A percentile compares a stretch with the other conserved stretches of the same genome.
Evolutionary conservation across 345 rosid species (phyloP).

Genomic region (Moricandia arvensis): DNA sequence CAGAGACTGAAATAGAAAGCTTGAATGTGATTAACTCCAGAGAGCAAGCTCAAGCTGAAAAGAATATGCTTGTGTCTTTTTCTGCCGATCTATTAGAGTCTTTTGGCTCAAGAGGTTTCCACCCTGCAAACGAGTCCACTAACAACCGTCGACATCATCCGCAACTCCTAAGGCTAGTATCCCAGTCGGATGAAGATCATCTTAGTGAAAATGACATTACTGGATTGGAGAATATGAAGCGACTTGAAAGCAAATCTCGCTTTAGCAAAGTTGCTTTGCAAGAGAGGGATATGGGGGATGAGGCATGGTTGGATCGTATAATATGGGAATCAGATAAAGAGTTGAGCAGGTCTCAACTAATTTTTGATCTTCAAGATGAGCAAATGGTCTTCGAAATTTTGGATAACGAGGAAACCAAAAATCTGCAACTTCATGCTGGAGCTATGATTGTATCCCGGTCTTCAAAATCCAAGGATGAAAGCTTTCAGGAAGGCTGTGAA

Average conservation of each 20-base stretch:
- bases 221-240: slow-evolving; percentile 40
- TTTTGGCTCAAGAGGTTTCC: slow-evolving; percentile 45
- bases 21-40: slow-evolving; percentile 31
- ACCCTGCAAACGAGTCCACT: slow-evolving; percentile 23
- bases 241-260: slow-evolving; percentile 40
- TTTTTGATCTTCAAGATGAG: slow-evolving; percentile 91
- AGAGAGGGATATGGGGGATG: slow-evolving; percentile 63
- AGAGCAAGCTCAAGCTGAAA: slow-evolving; percentile 40
- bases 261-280: slow-evolving; percentile 52
- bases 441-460: slow-evolving; percentile 80
- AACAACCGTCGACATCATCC: slow-evolving; percentile 61
- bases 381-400: slow-evolving; percentile 90
- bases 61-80: slow-evolving; percentile 30
- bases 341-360: slow-evolving; percentile 63
- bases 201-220: slow-evolving; percentile 39
- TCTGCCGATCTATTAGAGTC: slow-evolving; percentile 55
- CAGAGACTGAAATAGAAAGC: slow-evolving; percentile 36
- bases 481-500: slow-evolving; percentile 50
- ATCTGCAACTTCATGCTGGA: slow-evolving; percentile 82
- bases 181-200: slow-evolving; percentile 38
- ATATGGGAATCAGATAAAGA: slow-evolving; percentile 68
- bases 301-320: slow-evolving; percentile 78
- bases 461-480: slow-evolving; percentile 43
- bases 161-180: slow-evolving; percentile 83
- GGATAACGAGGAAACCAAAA: slow-evolving; percentile 61